These are phyloP conservation scores for Aotearoamyces nothofagi DNA, from an alignment of 2,329 filamentous ascomycete species.

Conservation along the genomic window DNA sequence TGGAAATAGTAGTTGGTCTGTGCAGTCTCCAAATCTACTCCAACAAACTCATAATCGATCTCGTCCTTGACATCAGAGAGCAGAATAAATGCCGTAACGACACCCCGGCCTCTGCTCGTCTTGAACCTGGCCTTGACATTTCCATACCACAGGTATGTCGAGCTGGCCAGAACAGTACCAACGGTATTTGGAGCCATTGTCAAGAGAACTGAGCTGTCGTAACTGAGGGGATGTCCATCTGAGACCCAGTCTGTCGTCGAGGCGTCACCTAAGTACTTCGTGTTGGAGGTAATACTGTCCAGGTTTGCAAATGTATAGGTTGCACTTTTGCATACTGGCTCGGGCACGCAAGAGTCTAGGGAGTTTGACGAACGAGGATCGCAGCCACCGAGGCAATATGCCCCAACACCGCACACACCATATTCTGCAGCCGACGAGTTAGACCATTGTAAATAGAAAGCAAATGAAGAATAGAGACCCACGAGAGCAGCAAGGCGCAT, in stretches of 20 bases:
- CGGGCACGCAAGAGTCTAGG: slow-evolving; percentile 73
- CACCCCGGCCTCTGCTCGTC: slow-evolving; percentile 71
- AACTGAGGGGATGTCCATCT: slow-evolving; percentile 57
- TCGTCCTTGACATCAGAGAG: slow-evolving; percentile 95
- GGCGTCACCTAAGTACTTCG: slow-evolving; percentile 76
- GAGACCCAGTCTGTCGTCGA: slow-evolving; percentile 75
- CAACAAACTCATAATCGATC: slow-evolving; percentile 94
- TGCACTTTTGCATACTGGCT: slow-evolving; percentile 63
- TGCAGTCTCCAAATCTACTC: slow-evolving; percentile 57
- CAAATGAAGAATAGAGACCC: no score
- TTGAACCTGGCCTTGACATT: slow-evolving; percentile 76
- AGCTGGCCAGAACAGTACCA: slow-evolving; percentile 70
- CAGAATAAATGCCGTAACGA: slow-evolving; percentile 94
- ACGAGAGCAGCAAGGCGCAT: slow-evolving; percentile 69
- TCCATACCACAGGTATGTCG: slow-evolving; percentile 95
- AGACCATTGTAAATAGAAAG: no score
- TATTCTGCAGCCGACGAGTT: slow-evolving; percentile 58
- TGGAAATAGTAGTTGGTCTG: slow-evolving; percentile 98
- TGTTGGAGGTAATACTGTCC: slow-evolving; percentile 54
- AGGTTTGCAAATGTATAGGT: slow-evolving; percentile 61
- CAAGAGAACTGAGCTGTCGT: slow-evolving; percentile 58
- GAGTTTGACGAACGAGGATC: slow-evolving; percentile 74
- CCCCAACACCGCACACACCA: slow-evolving; percentile 81
- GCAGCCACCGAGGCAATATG: slow-evolving; percentile 91
- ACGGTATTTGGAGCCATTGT: slow-evolving; percentile 81